phyloP scores from a whole-genome alignment of 352 stramenopile genomes.

The Globisporangium ultimum region DNA sequence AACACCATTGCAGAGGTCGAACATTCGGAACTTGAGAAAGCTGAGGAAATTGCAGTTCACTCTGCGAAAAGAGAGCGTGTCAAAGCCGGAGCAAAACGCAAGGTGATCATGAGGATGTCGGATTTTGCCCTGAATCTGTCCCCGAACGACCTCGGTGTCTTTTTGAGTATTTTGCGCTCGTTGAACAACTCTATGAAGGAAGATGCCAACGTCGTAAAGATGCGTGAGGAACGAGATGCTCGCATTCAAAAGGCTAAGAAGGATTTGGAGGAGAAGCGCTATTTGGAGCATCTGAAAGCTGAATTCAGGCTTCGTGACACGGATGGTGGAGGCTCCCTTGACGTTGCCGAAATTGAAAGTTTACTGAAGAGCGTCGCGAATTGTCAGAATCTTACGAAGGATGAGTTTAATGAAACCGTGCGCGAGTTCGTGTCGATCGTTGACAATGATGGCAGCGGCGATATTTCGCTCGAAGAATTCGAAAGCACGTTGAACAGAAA shows the following conservation, averaged over 20 bases:
- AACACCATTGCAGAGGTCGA: slow-evolving; percentile 55
- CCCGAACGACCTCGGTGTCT: slow-evolving; percentile 69
- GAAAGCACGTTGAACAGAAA: slow-evolving; percentile 61
- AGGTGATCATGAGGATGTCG: slow-evolving; percentile 77
- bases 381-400: slow-evolving; percentile 65
- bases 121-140: slow-evolving; percentile 85
- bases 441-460: slow-evolving; percentile 73
- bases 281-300: slow-evolving; percentile 64
- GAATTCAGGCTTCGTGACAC: slow-evolving; percentile 74
- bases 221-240: slow-evolving; percentile 39
- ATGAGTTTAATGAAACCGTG: slow-evolving; percentile 77
- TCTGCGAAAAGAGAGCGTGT: slow-evolving; percentile 30
- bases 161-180: slow-evolving; percentile 68
- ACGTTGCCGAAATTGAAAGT: slow-evolving; percentile 60
- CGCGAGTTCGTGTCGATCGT: slow-evolving; percentile 75
- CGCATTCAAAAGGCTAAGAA: slow-evolving; percentile 49
- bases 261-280: slow-evolving; percentile 57
- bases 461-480: slow-evolving; percentile 86
- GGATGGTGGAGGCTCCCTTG: slow-evolving; percentile 70
- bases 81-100: slow-evolving; percentile 54
- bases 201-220: slow-evolving; percentile 54
- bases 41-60: slow-evolving; percentile 26
- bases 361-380: slow-evolving; percentile 65
- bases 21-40: slow-evolving; percentile 38
- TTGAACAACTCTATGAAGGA: slow-evolving; percentile 73